phyloP scores from a whole-genome alignment of 169 alveolate species.

The Besnoitia besnoiti region DNA sequence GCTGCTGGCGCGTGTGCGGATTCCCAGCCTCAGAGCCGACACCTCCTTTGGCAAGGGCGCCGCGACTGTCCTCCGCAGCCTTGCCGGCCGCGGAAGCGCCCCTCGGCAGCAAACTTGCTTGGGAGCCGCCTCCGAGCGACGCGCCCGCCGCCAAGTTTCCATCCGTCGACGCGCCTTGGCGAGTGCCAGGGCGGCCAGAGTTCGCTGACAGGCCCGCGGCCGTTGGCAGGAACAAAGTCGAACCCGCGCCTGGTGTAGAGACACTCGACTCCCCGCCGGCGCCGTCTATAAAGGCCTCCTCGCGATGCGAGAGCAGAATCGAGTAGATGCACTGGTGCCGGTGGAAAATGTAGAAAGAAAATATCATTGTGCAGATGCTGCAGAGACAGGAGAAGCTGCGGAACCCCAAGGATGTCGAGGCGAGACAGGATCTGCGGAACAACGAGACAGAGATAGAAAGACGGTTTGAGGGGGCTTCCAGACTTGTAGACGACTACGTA shows the following conservation, averaged over 20 bases:
- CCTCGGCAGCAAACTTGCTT: background rate
- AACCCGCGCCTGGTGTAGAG: slow-evolving; percentile 2
- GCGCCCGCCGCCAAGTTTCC: background rate
- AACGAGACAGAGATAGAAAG: too few relatives aligned
- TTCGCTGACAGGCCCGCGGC: background rate
- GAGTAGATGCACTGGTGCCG: slow-evolving; percentile 36
- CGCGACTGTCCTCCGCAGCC: background rate
- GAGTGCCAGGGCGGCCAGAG: background rate
- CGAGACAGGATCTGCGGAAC: too few relatives aligned
- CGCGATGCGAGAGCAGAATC: background rate
- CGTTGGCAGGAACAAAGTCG: background rate
- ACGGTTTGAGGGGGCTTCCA: too few relatives aligned
- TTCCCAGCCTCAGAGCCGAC: background rate
- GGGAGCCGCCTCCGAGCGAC: background rate
- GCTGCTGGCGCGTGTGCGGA: slow-evolving; percentile 28
- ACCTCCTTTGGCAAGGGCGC: background rate
- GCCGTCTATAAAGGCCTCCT: background rate
- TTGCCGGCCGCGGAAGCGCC: too few relatives aligned
- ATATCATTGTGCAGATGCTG: slow-evolving; percentile 24
- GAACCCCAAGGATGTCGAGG: too few relatives aligned
- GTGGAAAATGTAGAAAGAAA: slow-evolving; percentile 46
- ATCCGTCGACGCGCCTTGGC: background rate
- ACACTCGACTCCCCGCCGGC: background rate
- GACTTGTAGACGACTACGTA: too few relatives aligned
- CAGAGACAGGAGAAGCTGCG: background rate